Evolutionary conservation across 1,139 yeast genomes (phyloP).

Genomic region (Pichia sp.): DNA sequence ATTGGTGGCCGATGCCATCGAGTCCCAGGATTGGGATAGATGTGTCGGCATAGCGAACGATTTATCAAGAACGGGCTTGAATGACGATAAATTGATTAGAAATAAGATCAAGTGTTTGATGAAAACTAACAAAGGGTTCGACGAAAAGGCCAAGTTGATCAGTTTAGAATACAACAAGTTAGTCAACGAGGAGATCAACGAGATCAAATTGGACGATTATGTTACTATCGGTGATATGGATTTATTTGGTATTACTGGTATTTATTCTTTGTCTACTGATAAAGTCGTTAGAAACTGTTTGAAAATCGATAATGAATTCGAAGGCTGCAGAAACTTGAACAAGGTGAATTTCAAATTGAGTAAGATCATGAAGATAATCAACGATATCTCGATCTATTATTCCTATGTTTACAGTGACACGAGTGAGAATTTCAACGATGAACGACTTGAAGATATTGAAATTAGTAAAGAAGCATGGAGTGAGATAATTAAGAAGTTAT

Average conservation of each 20-base stretch:
- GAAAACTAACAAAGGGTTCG: constrained; percentile 11
- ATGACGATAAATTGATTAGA: constrained; percentile 29
- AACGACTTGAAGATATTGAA: constrained; percentile 28
- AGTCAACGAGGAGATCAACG: constrained; percentile 20
- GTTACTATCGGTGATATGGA: constrained; percentile 26
- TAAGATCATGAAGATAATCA: constrained; percentile 22
- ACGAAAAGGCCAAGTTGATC: constrained; percentile 21
- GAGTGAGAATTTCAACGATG: constrained; percentile 21
- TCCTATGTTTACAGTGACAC: constrained; percentile 29
- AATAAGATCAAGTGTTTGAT: constrained; percentile 29
- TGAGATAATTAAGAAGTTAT: constrained; percentile 20
- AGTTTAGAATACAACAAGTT: constrained; percentile 25
- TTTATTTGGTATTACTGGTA: constrained; percentile 21
- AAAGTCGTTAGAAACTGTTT: constrained; percentile 48
- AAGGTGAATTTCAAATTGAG: constrained; percentile 36
- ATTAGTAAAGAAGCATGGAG: constrained; percentile 26
- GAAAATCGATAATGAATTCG: constrained; percentile 65
- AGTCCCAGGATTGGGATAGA: constrained; percentile 23
- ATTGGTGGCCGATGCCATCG: constrained; percentile 2
- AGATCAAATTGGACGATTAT: constrained; percentile 21
- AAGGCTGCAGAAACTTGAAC: constrained; percentile 50
- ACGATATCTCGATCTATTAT: constrained; percentile 29
- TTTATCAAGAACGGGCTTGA: constrained; percentile 31
- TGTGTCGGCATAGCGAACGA: constrained; percentile 28
- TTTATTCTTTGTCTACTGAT: constrained; percentile 19